Conservation (phyloP, 495 filamentous ascomycete species). For the Penicillium desertorum region DNA sequence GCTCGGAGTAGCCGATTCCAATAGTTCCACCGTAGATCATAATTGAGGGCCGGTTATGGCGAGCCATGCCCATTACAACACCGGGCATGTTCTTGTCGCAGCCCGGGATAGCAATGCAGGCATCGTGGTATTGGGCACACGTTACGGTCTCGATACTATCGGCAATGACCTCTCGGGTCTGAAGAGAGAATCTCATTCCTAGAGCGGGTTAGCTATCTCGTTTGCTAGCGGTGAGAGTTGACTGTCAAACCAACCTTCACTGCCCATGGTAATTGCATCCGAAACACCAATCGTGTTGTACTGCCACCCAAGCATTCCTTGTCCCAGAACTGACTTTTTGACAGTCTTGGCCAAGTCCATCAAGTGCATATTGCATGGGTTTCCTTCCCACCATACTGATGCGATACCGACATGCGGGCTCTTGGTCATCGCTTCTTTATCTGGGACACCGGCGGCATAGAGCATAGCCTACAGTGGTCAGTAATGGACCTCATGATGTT, state of each 20-base stretch:
- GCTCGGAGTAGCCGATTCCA: constrained; percentile 75
- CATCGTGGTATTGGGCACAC: constrained; percentile 85
- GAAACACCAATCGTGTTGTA: constrained; percentile 95
- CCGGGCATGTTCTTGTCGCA: constrained; percentile 99
- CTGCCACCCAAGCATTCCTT: constrained; percentile 87
- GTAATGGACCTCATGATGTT: background rate
- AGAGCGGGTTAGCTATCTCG: background rate
- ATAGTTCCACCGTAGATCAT: constrained; percentile 93
- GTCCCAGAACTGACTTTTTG: constrained; percentile 76
- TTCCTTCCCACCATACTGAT: constrained; percentile 98
- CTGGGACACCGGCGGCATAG: constrained; percentile 87
- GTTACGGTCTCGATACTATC: constrained; percentile 93
- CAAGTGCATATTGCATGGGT: constrained; percentile 79
- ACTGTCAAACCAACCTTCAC: constrained; percentile 62
- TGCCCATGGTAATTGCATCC: constrained; percentile 95
- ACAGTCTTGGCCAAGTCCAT: constrained; percentile 87
- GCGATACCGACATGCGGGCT: constrained; percentile 87
- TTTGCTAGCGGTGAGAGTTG: background rate
- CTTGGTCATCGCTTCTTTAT: constrained; percentile 81
- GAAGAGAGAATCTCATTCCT: constrained; percentile 98
- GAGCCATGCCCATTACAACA: constrained; percentile 75
- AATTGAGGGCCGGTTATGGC: constrained; percentile 85
- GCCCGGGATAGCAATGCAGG: constrained; percentile 90
- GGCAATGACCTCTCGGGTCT: constrained; percentile 91
- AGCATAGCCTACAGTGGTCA: constrained; percentile 74